Evolutionary conservation across 2,329 filamentous ascomycete genomes (phyloP), one percentile per base, ranked within the genome.

Genomic region (Cercospora brassicicola): DNA sequence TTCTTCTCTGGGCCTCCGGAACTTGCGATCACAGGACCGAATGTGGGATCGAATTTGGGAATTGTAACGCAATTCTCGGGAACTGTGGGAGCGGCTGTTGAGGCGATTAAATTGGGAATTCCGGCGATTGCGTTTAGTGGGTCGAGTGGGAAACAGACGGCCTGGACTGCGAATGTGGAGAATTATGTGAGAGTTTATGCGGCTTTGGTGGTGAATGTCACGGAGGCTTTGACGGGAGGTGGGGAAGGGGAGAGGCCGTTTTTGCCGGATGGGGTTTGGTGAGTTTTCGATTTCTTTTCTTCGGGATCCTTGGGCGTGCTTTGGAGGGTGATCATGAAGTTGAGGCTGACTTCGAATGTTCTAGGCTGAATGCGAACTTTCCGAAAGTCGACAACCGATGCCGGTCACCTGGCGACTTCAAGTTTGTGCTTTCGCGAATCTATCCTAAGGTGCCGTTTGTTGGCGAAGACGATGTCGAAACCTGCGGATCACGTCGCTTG

Each of bases 91-190:
- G 87, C 87, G 0, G 87, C 89, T 7, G 83, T 81, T 36, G 87
- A 88, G 70, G 88, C 89, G 0, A 85, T 82, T 3, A 80, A 85
- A 20, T 80, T 80, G 1, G 83, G 84, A 0, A 85, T 91, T 66
- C 90, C 90, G 0, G 86, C 86, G n/a, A 84, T 92, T 65, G 90
- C 89, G 15, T 91, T 92, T 79, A 88, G 86, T 0, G 89, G 89
- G 5, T 77, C 78, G 1, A 83, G 84, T 0, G 81, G 81, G 5
- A 81, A 82, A 13, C 82, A 79, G 30, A 84, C 85, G 0, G 82
- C 85, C 0, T 91, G 85, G 83, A 82, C 89, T 72, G 78, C 76
- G 2, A 79, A 82, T 0, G 77, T 76, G 0, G 86, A 88, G 1
- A 68, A 78, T 9, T 84, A 86, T 70, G 86, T 85, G 77, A 77